phyloP scores from a whole-genome alignment of 257 asterid genomes.

The Solanum piurae region DNA sequence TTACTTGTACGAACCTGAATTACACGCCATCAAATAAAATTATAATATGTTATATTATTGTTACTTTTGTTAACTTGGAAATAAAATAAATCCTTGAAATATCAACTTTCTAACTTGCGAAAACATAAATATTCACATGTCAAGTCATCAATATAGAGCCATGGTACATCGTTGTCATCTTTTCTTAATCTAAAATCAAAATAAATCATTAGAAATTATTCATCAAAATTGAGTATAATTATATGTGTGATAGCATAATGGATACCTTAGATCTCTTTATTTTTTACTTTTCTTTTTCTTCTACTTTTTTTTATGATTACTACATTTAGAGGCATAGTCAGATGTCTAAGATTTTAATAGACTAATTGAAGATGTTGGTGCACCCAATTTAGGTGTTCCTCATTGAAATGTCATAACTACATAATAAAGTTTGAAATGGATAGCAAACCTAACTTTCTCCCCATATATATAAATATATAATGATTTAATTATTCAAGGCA shows the following conservation, averaged over 20 bases:
- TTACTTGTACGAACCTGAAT: fast-evolving
- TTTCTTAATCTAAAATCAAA: neutral
- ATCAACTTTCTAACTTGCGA: too few relatives aligned
- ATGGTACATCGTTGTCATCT: neutral
- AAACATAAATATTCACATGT: neutral
- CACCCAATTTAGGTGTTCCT: neutral
- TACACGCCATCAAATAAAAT: neutral
- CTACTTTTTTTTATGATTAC: neutral
- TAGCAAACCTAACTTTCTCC: neutral
- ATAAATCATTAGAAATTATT: neutral
- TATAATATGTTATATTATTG: neutral
- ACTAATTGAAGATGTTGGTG: neutral
- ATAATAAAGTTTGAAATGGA: neutral
- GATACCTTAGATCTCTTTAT: neutral
- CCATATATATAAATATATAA: neutral
- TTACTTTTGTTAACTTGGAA: neutral
- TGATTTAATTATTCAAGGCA: neutral
- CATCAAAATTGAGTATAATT: neutral
- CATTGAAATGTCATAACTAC: neutral
- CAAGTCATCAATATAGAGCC: neutral
- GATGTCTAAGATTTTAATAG: neutral
- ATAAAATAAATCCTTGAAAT: neutral
- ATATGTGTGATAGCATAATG: neutral
- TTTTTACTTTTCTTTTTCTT: neutral
- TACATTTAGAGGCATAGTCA: neutral